Evolutionary conservation across 768 basidiomycete genomes (phyloP).

Genomic region (Dendrothele bispora): DNA sequence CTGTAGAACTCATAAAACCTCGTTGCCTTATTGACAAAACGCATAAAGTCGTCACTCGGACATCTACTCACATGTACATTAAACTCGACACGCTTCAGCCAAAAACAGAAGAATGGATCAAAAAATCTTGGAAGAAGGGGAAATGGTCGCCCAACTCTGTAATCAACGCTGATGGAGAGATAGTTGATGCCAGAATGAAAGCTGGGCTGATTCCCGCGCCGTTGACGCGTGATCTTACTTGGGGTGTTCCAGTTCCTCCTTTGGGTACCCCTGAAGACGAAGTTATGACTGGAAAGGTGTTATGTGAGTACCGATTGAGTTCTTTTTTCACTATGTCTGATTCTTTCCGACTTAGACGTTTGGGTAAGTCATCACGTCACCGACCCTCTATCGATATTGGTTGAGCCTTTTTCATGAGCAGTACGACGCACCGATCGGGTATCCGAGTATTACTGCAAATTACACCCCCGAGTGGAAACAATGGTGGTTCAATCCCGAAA

Average conservation of each 20-base stretch:
- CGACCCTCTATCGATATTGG: too few relatives aligned
- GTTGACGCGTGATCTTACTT: slow-evolving; percentile 89
- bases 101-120: slow-evolving; percentile 85
- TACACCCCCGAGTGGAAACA: slow-evolving; percentile 93
- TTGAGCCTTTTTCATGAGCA: slow-evolving; percentile 6
- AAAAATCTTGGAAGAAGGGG: slow-evolving; percentile 71
- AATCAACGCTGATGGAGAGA: slow-evolving; percentile 83
- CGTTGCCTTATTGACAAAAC: slow-evolving; percentile 85
- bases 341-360: slow-evolving; percentile 58
- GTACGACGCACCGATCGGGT: slow-evolving; percentile 98
- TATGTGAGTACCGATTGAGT: slow-evolving; percentile 63
- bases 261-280: slow-evolving; percentile 69
- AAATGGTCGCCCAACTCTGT: slow-evolving; percentile 94
- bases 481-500: slow-evolving; percentile 94
- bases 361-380: slow-evolving; percentile 69
- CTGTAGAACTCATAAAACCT: slow-evolving; percentile 92
- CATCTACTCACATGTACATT: slow-evolving; percentile 90
- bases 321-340: slow-evolving; percentile 5
- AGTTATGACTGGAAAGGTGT: slow-evolving; percentile 91
- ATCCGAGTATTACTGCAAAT: slow-evolving; percentile 94
- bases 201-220: slow-evolving; percentile 85
- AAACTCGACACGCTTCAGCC: slow-evolving; percentile 83
- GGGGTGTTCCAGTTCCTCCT: slow-evolving; percentile 93
- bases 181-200: slow-evolving; percentile 88
- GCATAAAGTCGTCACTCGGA: slow-evolving; percentile 73